Conservation (phyloP, 1,139 yeast species). For the Yamadazyma siamensis region DNA sequence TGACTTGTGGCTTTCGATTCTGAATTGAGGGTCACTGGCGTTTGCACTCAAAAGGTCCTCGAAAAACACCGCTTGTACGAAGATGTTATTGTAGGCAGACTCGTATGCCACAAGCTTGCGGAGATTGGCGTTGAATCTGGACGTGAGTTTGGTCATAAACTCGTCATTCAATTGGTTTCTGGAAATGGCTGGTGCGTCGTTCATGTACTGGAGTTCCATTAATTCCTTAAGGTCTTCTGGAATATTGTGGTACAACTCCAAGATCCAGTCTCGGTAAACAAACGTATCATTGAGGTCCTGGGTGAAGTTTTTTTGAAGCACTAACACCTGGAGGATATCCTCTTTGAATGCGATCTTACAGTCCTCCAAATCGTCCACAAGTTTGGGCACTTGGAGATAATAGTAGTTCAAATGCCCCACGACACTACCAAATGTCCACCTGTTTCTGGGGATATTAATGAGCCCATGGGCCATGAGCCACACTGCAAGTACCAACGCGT, state of each 20-base stretch:
- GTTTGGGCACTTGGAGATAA: conserved; percentile 54
- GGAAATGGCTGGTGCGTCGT: conserved; percentile 20
- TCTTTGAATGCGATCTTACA: conserved; percentile 62
- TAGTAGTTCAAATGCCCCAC: conserved; percentile 35
- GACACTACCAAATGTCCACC: conserved; percentile 50
- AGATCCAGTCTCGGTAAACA: conserved; percentile 40
- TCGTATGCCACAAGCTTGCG: conserved; percentile 40
- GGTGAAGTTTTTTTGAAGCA: conserved; percentile 37
- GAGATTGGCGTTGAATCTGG: conserved; percentile 34
- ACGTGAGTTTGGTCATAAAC: conserved; percentile 33
- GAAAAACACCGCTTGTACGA: conserved; percentile 30
- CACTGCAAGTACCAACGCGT: conserved; percentile 68
- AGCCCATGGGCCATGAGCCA: conserved; percentile 88
- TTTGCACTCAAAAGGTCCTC: conserved; percentile 40
- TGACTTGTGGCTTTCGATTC: conserved; percentile 18
- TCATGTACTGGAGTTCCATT: conserved; percentile 32
- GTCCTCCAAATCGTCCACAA: conserved; percentile 65
- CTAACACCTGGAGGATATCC: conserved; percentile 58
- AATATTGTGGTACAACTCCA: conserved; percentile 26
- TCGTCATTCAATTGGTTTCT: conserved; percentile 35
- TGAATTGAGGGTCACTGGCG: conserved; percentile 25
- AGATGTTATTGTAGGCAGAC: conserved; percentile 37
- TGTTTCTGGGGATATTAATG: conserved; percentile 59
- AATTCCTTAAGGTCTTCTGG: conserved; percentile 35
- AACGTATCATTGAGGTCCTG: conserved; percentile 30